Conservation (phyloP, 352 stramenopile genomes). For the Phytophthora capsici region DNA sequence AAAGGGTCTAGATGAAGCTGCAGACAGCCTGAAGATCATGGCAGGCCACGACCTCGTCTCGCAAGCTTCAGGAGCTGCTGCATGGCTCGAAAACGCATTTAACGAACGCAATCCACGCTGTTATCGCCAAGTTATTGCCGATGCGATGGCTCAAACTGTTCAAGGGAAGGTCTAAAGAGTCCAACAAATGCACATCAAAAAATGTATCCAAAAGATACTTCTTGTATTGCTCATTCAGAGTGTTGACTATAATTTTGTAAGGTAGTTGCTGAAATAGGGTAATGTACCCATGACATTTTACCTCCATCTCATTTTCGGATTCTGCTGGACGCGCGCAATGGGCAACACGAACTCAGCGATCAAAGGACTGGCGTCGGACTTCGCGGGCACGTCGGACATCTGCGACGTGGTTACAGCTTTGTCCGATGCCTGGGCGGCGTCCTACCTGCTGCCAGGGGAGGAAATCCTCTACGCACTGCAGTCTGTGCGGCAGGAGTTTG, state of each 20-base stretch:
- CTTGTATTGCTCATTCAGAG: neutral
- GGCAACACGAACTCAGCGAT: constrained; percentile 40
- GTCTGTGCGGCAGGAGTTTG: constrained; percentile 60
- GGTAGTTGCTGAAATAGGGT: constrained; percentile 10
- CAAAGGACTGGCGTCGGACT: constrained; percentile 51
- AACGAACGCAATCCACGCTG: constrained; percentile 39
- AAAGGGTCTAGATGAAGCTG: constrained; percentile 35
- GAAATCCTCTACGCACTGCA: constrained; percentile 53
- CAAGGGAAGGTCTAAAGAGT: constrained; percentile 24
- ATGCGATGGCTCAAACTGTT: constrained; percentile 28
- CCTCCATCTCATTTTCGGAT: constrained; percentile 15
- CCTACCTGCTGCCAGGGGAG: constrained; percentile 51
- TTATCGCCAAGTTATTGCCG: constrained; percentile 39
- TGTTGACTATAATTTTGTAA: constrained; percentile 5
- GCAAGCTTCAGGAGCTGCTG: constrained; percentile 28
- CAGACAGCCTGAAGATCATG: constrained; percentile 46
- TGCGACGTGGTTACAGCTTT: constrained; percentile 43
- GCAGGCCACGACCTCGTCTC: constrained; percentile 31
- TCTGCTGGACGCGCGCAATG: constrained; percentile 23
- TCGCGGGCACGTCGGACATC: constrained; percentile 56
- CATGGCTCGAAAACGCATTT: constrained; percentile 45
- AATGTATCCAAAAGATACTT: too few species aligned
- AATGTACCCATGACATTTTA: constrained; percentile 12
- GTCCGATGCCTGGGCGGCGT: constrained; percentile 24
- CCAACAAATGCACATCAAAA: too few species aligned